Evolutionary conservation across 805 yeast species (phyloP), one percentile per base, ranked within the genome.

Genomic region (Candida boidinii): DNA sequence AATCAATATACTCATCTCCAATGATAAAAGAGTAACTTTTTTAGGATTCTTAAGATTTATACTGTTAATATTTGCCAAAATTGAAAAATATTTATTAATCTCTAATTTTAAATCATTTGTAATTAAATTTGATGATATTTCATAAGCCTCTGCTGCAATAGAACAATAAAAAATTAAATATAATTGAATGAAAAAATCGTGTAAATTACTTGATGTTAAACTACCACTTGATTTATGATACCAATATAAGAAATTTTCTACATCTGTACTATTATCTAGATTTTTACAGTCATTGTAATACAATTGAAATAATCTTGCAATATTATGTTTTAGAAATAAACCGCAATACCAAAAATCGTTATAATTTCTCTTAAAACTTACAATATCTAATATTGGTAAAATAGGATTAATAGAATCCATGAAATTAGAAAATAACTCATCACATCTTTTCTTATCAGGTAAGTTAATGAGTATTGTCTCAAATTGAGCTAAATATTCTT

Each of bases 401-500:
- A 75, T 49, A 5, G 75, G 67, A 42, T 74, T 78, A 14, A 75
- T 70, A 2, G 73, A 68, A 26, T 60, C 62, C 14, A 66, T 50
- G 39, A 69, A 75, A 14, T 71, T 56, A 23, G 62, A 57, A 1
- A 72, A 56, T 19, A 74, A 49, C 37, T 70, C 73, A 38, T 56
- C 64, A 0, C 75, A 70, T 37, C 76, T 60, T 37, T 66, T 66
- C 29, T 56, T 61, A 2, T 70, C 48, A 1, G 80, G 79, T 17
- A 73, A 30, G 14, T 30, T 33, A 13, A 36, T 29, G 5, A 48
- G 19, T 34, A 42, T 62, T 57, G 17, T 51, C 47, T 23, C 60
- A 46, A 28, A 73, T 51, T 39, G 66, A 67, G 20, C 43, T 45
- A 30, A 14, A n/a, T 22, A 39, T 12, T 17, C 13, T 2, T 22